Evolutionary conservation across 768 basidiomycete species (phyloP).

Genomic region (Vishniacozyma victoriae): DNA sequence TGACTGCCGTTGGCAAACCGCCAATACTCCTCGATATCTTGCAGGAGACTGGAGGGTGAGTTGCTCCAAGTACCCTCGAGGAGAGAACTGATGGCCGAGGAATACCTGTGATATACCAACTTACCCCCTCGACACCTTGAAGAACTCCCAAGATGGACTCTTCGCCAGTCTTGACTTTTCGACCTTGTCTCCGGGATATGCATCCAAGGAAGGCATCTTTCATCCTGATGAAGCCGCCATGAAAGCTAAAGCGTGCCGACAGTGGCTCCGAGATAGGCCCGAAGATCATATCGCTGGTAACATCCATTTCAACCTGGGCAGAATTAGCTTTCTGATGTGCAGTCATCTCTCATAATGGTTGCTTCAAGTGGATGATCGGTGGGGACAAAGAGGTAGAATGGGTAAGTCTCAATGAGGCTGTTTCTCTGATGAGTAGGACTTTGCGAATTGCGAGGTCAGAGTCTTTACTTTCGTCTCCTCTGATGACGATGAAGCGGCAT

Average conservation of each 20-base stretch:
- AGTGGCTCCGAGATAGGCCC: constrained; percentile 35
- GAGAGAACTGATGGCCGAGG: not conserved
- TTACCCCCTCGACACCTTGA: constrained; percentile 17
- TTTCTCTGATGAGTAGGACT: constrained; percentile 13
- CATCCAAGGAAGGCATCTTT: constrained; percentile 39
- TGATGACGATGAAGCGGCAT: constrained; percentile 29
- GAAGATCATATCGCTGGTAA: constrained; percentile 44
- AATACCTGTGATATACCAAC: constrained; percentile 29
- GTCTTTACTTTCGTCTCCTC: constrained; percentile 31
- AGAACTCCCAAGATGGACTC: constrained; percentile 22
- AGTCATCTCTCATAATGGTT: constrained; percentile 46
- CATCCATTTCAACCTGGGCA: not conserved
- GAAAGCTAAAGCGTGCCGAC: constrained; percentile 29
- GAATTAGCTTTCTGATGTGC: not conserved
- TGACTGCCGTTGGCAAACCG: constrained; percentile 28
- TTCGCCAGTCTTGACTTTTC: constrained; percentile 40
- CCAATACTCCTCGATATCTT: constrained; percentile 40
- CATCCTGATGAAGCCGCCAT: constrained; percentile 12
- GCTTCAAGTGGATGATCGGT: constrained; percentile 32
- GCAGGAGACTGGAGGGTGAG: constrained; percentile 40
- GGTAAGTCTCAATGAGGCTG: not conserved
- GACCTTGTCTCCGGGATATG: constrained; percentile 33
- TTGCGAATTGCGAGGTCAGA: constrained; percentile 44
- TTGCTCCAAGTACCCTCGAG: not conserved
- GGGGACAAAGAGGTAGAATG: constrained; percentile 1